Base-by-base conservation (phyloP, 192 early-diverging fungal genomes). In the Thamnidium elegans region DNA sequence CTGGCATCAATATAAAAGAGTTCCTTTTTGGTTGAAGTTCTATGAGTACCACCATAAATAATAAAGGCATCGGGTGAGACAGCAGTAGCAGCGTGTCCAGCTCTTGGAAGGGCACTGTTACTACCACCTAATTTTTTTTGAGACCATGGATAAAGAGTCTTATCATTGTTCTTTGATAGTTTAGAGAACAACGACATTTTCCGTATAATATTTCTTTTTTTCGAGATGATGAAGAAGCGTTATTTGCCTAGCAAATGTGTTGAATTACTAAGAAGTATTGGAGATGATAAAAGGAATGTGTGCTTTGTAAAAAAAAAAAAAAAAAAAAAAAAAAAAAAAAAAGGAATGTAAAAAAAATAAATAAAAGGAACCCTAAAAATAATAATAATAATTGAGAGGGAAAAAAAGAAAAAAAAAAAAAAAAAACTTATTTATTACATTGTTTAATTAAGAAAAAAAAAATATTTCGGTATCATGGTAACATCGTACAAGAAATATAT, bases 141-240 rank as follows among this genome's bases (percentile, higher is more conserved):
- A 11, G 66, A 68, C 71, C 71, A 73, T 54, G 71, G 71, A 42
- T 68, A 73, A 10, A 53, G 45, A 7, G 48, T 17, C 50, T 68
- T 73, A 14, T 73, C 71, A 46, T 34, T 46, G 9, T 31, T 44
- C 55, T 63, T 63, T 45, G 71, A 63, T 7, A 68, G 44, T 39
- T 68, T 73, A 8, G 71, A 64, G 56, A 73, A 73, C 20, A 73
- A 59, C 13, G 71, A 64, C 71, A 73, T 73, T 42, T 23, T 50
- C 5, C 0, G 9, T 39, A 39, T 3, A 39, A 39, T 39, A 54
- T 42, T 42, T 46, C 55, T 19, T 56, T 17, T 34, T 36, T 48
- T 56, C 34, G 31, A 56, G 44, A 60, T 43, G 44, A 47, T 60
- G 44, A 60, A 43, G 58, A 36, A 32, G n/a, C 36, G 36, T 39